These are phyloP conservation scores for Adiantum capillusveneris DNA, from an alignment of 75 land plant species.

Conservation along the genomic window DNA sequence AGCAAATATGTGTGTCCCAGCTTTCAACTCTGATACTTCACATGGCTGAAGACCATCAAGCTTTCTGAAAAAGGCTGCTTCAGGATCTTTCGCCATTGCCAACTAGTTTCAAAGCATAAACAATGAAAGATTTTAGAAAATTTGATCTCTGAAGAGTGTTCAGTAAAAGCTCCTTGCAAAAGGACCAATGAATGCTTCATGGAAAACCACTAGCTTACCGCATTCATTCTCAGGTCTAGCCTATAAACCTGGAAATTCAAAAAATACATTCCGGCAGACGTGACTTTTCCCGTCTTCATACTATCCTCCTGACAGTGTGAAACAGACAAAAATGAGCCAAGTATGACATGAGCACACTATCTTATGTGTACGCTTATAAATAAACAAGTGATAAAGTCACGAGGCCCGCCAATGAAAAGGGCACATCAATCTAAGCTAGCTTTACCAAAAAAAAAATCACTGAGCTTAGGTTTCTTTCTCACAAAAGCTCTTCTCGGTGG, in stretches of 20 bases:
- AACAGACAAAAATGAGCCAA: background rate
- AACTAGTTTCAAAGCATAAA: constrained; percentile 27
- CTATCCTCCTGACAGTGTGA: constrained; percentile 70
- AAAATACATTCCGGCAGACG: constrained; percentile 96
- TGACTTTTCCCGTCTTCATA: constrained; percentile 71
- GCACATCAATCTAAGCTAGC: too few species aligned
- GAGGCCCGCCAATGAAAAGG: too few species aligned
- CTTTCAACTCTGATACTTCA: constrained; percentile 82
- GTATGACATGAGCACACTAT: too few species aligned
- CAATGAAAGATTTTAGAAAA: background rate
- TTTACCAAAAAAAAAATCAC: too few species aligned
- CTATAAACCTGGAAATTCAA: constrained; percentile 85
- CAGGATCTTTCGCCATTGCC: constrained; percentile 81
- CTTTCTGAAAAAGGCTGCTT: constrained; percentile 87
- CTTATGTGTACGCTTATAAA: too few species aligned
- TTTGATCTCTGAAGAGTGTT: background rate
- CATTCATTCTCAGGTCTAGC: constrained; percentile 61
- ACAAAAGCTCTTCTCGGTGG: too few species aligned
- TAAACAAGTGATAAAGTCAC: too few species aligned
- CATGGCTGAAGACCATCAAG: constrained; percentile 96
- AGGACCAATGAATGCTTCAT: too few species aligned
- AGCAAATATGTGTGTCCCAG: constrained; percentile 86
- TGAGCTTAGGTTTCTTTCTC: too few species aligned
- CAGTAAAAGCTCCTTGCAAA: too few species aligned
- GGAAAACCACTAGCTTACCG: constrained; percentile 31